phyloP scores from a whole-genome alignment of 768 basidiomycete species.

The Pleurotus platypus region DNA sequence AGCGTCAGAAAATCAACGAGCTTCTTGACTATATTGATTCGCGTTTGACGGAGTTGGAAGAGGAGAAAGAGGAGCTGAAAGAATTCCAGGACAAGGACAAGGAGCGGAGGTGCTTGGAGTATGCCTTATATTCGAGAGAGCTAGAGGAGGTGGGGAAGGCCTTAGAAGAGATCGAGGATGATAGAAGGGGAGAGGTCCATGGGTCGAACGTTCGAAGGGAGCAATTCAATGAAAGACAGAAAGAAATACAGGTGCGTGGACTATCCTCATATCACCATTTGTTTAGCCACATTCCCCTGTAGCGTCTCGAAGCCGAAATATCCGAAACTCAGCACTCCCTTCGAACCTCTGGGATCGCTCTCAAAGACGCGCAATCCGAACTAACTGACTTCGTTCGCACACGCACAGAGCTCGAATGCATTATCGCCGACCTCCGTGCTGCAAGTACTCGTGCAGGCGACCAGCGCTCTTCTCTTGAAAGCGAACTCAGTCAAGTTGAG shows the following conservation, averaged over 20 bases:
- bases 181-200: constrained; percentile 79
- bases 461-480: constrained; percentile 56
- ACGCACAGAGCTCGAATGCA: constrained; percentile 83
- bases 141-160: constrained; percentile 84
- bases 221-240: constrained; percentile 80
- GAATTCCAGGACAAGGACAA: constrained; percentile 97
- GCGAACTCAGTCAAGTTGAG: constrained; percentile 61
- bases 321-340: constrained; percentile 65
- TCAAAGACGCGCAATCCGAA: constrained; percentile 77
- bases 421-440: constrained; percentile 70
- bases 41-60: constrained; percentile 86
- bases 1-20: constrained; percentile 88
- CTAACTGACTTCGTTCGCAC: constrained; percentile 83
- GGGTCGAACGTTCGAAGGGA: constrained; percentile 78
- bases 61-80: constrained; percentile 96
- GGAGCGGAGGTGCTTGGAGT: constrained; percentile 91
- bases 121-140: constrained; percentile 89
- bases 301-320: constrained; percentile 76
- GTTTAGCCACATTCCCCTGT: neutral
- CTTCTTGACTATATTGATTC: constrained; percentile 89
- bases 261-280: neutral
- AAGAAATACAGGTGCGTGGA: constrained; percentile 72
- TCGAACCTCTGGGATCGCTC: constrained; percentile 66
- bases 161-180: constrained; percentile 82
- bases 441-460: constrained; percentile 65